A percentile compares a stretch with the other conserved stretches of the same genome.
phyloP scores from a whole-genome alignment of 768 basidiomycete species.

The Inosperma sp. region DNA sequence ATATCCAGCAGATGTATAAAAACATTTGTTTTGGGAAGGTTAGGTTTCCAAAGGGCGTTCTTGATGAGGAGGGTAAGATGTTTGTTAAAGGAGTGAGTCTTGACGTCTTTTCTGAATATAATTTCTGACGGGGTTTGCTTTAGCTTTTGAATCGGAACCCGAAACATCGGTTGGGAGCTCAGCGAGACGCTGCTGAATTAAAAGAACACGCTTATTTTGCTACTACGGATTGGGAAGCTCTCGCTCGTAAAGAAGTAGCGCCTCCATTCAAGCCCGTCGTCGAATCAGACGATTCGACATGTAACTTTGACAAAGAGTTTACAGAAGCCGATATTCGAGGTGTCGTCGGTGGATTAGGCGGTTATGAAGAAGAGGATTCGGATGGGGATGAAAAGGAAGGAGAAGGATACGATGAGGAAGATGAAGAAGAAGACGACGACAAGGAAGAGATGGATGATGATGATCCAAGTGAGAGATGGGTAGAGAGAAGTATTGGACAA shows the following conservation, averaged over 20 bases:
- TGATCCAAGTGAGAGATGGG: conserved; percentile 72
- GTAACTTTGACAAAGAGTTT: conserved; percentile 98
- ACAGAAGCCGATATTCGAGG: conserved; percentile 86
- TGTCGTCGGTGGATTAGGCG: conserved; percentile 41
- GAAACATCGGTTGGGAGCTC: conserved; percentile 92
- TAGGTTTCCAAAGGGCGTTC: conserved; percentile 93
- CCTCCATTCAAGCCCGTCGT: conserved; percentile 98
- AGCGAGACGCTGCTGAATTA: conserved; percentile 86
- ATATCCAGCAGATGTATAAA: conserved; percentile 99
- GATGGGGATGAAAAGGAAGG: not conserved
- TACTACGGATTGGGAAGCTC: conserved; percentile 85
- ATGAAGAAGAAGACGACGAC: conserved; percentile 15
- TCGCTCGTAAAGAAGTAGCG: conserved; percentile 83
- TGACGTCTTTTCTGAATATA: conserved; percentile 5
- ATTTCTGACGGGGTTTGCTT: not conserved
- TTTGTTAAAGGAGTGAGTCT: conserved; percentile 93
- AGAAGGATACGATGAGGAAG: not conserved
- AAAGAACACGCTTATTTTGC: conserved; percentile 96
- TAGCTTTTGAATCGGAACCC: conserved; percentile 98
- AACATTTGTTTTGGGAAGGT: conserved; percentile 99
- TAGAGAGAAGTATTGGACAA: conserved; percentile 42
- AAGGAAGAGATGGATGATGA: conserved; percentile 27
- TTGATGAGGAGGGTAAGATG: conserved; percentile 96
- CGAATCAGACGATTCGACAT: conserved; percentile 96
- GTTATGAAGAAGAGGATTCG: conserved; percentile 8